Base-by-base conservation (phyloP, 2,329 filamentous ascomycete genomes). In the Colletotrichum sp. region DNA sequence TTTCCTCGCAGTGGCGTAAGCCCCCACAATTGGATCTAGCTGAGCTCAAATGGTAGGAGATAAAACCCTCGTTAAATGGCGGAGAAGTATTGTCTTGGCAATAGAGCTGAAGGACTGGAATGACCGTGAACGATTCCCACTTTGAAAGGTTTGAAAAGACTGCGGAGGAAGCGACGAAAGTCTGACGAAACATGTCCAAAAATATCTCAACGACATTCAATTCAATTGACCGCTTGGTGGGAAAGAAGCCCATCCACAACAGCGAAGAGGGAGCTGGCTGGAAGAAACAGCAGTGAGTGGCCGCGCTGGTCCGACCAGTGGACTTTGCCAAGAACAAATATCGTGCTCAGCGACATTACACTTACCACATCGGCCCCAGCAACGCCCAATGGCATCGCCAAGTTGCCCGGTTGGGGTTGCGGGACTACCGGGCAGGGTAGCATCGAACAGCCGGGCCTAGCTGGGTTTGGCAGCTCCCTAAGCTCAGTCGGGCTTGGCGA, bases 401-500 rank as follows among this genome's bases (percentile, higher is more conserved):
- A 64, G 34, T 49, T 18, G 8, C 59, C 39, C 13, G 49, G 69
- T 64, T n/a, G 8, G n/a, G 16, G 13, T 60, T 44, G 64, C 28
- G 59, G 64, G 70, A 76, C 59, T 76, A 34, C 73, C 64, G 70
- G 73, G 64, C 36, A 59, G 70, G 71, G 75, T 75, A 21, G 36
- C 60, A 71, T 70, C 63, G 34, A 69, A 77, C 52, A 77, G 44
- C 65, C 74, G 60, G 52, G 74, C 18, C 74, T 74, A 68, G 76
- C 74, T 65, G 36, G 24, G 69, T 77, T 73, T 55, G 76, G 76
- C 69, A 77, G 76, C 69, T 77, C 74, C 62, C 24, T 16, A 67
- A 67, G 59, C n/a, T 30, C 60, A 32, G 5, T 44, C 69, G 64
- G 65, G 21, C 74, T 77, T 77, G 73, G 76, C 76, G 49, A 69